These are phyloP conservation scores for Phytophthora tubulina DNA, from an alignment of 352 stramenopile species.

Conservation along the genomic window DNA sequence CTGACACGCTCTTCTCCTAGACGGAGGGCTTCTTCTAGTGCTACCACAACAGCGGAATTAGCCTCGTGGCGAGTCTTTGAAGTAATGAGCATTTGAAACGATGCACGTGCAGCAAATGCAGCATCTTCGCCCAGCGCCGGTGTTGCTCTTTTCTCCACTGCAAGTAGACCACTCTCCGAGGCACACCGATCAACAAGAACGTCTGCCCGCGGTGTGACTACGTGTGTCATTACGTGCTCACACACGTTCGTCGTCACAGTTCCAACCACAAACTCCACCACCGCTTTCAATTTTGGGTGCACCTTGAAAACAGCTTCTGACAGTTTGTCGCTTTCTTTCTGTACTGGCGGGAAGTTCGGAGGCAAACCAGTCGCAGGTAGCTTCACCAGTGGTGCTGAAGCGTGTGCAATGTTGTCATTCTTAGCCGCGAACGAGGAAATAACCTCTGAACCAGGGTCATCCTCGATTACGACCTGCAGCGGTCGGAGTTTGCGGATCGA, in stretches of 20 bases:
- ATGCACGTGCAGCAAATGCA: slow-evolving; percentile 23
- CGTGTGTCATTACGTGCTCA: slow-evolving; percentile 57
- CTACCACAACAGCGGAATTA: slow-evolving; percentile 28
- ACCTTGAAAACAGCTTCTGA: slow-evolving; percentile 68
- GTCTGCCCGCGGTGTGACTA: slow-evolving; percentile 57
- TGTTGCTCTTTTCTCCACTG: neutral
- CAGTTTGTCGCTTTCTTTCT: slow-evolving; percentile 50
- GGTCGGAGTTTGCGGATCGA: slow-evolving; percentile 72
- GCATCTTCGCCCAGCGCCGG: slow-evolving; percentile 8
- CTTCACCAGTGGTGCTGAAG: slow-evolving; percentile 1
- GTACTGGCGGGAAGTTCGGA: slow-evolving; percentile 1
- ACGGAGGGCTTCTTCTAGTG: slow-evolving; percentile 42
- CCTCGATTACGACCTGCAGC: slow-evolving; percentile 58
- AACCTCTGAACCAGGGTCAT: slow-evolving; percentile 9
- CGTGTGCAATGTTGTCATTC: neutral
- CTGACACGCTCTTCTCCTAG: slow-evolving; percentile 49
- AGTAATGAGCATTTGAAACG: slow-evolving; percentile 56
- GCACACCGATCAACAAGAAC: slow-evolving; percentile 52
- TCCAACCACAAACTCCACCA: slow-evolving; percentile 74
- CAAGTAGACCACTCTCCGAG: slow-evolving; percentile 33
- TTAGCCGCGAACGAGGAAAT: slow-evolving; percentile 20
- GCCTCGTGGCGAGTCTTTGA: slow-evolving; percentile 43
- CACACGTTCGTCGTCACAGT: slow-evolving; percentile 69
- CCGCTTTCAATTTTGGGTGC: slow-evolving; percentile 60
- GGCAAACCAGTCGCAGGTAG: neutral